Base-by-base conservation (phyloP, 768 basidiomycete species). In the Phaeolepiota aurea region DNA sequence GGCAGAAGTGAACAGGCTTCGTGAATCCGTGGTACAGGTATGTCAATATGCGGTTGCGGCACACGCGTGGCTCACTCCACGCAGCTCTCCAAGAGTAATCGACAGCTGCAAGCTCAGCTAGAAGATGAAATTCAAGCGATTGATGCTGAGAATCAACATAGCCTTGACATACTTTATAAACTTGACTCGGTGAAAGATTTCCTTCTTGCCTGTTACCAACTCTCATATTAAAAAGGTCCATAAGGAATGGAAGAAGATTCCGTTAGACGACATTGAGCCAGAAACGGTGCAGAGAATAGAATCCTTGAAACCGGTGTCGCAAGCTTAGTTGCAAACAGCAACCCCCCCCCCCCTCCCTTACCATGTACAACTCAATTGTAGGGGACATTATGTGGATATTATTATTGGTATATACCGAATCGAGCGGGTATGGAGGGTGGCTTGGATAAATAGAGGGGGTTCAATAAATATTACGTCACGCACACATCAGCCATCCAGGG, bases 201-300 rank as follows among this genome's bases (percentile, higher is more conserved):
- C 20, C 0, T 42, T 37, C 14, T 20, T 3, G 16, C 23, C 34
- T 43, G 9, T 15, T 16, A n/a, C n/a, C n/a, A n/a, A n/a, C n/a
- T n/a, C n/a, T n/a, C n/a, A n/a, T n/a, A n/a, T 11, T 31, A 23
- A 32, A 44, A 43, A 79, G 80, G 61, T 69, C 1, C 66, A 65
- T 38, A 57, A 63, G 9, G 65, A 64, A 39, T 85, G 80, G 77
- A 56, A 59, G 41, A 61, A 69, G 19, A 51, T 83, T 5, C 77
- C 80, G 1, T 63, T 69, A 38, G 79, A 83, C n/a, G 75, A 82
- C 19, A 74, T 87, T n/a, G 69, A 72, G 34, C 59, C 63, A 52
- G 54, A 77, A 77, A 58, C 76, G 40, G 57, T 83, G 45, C 59
- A 74, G 59, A 56, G 75, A 57, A 55, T 48, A 16, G 63, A 68